These are phyloP conservation scores for Xylariaceae sp. DNA, from an alignment of 2,329 filamentous ascomycete species.

Conservation along the genomic window DNA sequence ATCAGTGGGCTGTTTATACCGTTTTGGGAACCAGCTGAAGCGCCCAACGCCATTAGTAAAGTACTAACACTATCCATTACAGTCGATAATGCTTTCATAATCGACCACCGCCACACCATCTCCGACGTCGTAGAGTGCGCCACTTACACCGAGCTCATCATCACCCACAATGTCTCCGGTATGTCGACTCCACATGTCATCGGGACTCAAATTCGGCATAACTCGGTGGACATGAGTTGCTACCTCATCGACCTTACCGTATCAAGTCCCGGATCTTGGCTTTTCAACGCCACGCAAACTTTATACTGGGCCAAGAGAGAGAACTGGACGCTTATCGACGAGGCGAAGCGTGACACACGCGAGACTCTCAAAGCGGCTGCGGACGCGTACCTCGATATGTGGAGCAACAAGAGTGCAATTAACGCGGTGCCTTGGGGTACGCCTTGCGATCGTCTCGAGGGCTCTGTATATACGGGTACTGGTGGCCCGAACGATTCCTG, in stretches of 20 bases:
- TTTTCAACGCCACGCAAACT: slow-evolving; percentile 45
- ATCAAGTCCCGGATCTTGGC: slow-evolving; percentile 43
- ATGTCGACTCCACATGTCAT: slow-evolving; percentile 37
- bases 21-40: not conserved
- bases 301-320: slow-evolving; percentile 42
- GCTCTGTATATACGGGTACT: slow-evolving; percentile 36
- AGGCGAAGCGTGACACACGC: slow-evolving; percentile 36
- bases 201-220: slow-evolving; percentile 45
- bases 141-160: slow-evolving; percentile 37
- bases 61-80: not conserved
- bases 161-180: slow-evolving; percentile 32
- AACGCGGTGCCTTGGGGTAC: slow-evolving; percentile 44
- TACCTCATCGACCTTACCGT: slow-evolving; percentile 43
- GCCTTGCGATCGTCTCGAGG: slow-evolving; percentile 43
- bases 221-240: slow-evolving; percentile 30
- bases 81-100: slow-evolving; percentile 33
- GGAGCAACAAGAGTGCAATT: slow-evolving; percentile 40
- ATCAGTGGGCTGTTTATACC: too few species aligned
- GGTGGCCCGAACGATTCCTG: slow-evolving; percentile 37
- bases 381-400: slow-evolving; percentile 47
- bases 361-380: slow-evolving; percentile 39
- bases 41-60: not conserved
- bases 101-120: slow-evolving; percentile 40
- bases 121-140: slow-evolving; percentile 42
- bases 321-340: slow-evolving; percentile 41